Evolutionary conservation across 305 asterid genomes (phyloP).

Genomic region (Andrographis paniculata): DNA sequence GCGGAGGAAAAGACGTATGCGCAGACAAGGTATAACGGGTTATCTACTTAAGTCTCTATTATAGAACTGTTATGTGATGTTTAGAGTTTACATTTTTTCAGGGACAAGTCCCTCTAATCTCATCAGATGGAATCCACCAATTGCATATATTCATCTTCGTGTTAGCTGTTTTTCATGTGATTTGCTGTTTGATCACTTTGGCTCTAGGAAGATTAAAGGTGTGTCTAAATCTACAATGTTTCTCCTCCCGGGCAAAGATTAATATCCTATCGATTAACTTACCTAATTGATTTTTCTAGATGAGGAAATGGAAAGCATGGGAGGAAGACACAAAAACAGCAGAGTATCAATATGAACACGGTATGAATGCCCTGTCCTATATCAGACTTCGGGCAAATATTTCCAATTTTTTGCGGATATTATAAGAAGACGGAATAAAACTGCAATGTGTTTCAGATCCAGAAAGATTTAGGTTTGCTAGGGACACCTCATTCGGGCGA

Average conservation of each 20-base stretch:
- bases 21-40: slow-evolving; percentile 26
- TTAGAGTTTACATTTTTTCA: slow-evolving; percentile 6
- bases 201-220: slow-evolving; percentile 48
- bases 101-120: slow-evolving; percentile 42
- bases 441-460: background rate
- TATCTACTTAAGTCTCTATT: background rate
- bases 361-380: slow-evolving; percentile 13
- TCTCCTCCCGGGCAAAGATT: background rate
- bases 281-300: slow-evolving; percentile 20
- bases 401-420: background rate
- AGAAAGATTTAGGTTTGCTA: no score
- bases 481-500: background rate
- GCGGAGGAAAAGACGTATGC: slow-evolving; percentile 36
- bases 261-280: background rate
- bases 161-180: slow-evolving; percentile 41
- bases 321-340: slow-evolving; percentile 45
- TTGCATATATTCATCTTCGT: slow-evolving; percentile 54
- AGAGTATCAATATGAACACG: slow-evolving; percentile 39
- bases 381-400: background rate
- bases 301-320: slow-evolving; percentile 62
- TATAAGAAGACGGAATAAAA: no score
- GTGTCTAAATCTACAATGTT: background rate
- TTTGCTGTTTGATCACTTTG: slow-evolving; percentile 33
- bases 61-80: background rate
- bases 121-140: slow-evolving; percentile 43